A percentile compares a stretch with the other conserved stretches of the same genome.
These are phyloP conservation scores for Epichloe bromicola DNA, from an alignment of 2,329 filamentous ascomycete genomes.

Conservation along the genomic window DNA sequence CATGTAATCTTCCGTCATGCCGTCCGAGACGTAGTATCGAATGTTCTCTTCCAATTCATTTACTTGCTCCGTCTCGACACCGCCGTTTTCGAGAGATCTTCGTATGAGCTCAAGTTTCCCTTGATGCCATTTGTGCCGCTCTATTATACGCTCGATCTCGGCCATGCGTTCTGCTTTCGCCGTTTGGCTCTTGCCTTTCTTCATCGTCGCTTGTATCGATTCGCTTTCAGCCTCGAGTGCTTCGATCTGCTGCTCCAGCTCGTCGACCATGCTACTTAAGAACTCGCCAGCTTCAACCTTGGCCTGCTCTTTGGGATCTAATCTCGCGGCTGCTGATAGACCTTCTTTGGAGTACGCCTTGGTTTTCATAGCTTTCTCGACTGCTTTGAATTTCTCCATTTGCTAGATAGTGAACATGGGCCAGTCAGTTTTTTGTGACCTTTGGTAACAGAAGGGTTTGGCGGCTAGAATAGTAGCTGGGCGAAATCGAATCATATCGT, in stretches of 20 bases:
- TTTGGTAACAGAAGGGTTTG: no score
- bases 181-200: conserved; percentile 84
- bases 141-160: conserved; percentile 70
- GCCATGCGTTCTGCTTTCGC: conserved; percentile 78
- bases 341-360: conserved; percentile 99
- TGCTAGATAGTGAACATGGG: conserved; percentile 39
- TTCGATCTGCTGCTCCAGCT: conserved; percentile 89
- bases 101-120: conserved; percentile 83
- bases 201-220: conserved; percentile 72
- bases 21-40: conserved; percentile 87
- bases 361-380: conserved; percentile 99
- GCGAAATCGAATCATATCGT: no score
- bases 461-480: no score
- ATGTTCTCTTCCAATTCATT: conserved; percentile 84
- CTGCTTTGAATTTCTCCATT: conserved; percentile 99
- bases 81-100: conserved; percentile 83
- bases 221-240: conserved; percentile 83
- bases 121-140: conserved; percentile 95
- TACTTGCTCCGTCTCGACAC: conserved; percentile 76
- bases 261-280: conserved; percentile 74
- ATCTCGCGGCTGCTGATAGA: conserved; percentile 75
- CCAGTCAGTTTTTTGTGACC: not conserved
- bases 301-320: conserved; percentile 96
- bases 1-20: conserved; percentile 76
- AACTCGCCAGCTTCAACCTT: conserved; percentile 84